phyloP scores from a whole-genome alignment of 129 eudicot species.

The Solidago caesia region DNA sequence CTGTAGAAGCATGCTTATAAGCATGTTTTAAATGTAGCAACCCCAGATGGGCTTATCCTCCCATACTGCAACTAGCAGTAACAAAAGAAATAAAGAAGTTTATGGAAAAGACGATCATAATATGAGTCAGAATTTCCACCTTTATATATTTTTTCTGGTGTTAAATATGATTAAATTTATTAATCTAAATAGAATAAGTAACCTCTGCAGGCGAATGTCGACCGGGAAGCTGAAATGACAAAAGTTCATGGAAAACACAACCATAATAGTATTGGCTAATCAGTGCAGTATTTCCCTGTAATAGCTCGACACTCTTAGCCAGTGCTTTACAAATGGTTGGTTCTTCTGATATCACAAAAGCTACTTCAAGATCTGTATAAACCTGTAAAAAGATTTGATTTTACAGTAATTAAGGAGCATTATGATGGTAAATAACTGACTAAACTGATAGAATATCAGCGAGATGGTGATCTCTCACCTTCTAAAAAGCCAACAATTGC shows the following conservation, averaged over 20 bases:
- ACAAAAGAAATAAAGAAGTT: too few relatives aligned
- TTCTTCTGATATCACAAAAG: slow-evolving; percentile 95
- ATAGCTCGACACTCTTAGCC: slow-evolving; percentile 81
- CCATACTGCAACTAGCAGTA: too few relatives aligned
- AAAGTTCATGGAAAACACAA: slow-evolving; percentile 90
- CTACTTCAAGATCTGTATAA: slow-evolving; percentile 93
- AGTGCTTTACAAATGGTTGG: slow-evolving; percentile 66
- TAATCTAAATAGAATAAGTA: slow-evolving; percentile 16
- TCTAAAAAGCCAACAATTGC: too few relatives aligned
- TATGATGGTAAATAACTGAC: slow-evolving; percentile 1
- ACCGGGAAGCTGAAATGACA: slow-evolving; percentile 89
- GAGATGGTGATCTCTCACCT: too few relatives aligned
- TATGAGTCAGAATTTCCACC: too few relatives aligned
- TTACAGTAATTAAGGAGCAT: slow-evolving; percentile 6
- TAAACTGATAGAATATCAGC: too few relatives aligned
- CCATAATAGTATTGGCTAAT: slow-evolving; percentile 95
- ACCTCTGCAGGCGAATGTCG: slow-evolving; percentile 81
- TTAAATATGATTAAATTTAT: not conserved
- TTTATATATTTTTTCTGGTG: not conserved
- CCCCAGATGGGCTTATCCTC: too few relatives aligned
- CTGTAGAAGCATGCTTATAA: too few relatives aligned
- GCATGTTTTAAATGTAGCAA: too few relatives aligned
- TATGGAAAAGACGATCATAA: too few relatives aligned
- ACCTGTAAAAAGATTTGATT: slow-evolving; percentile 47
- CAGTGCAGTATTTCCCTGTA: slow-evolving; percentile 87